Evolutionary conservation across 805 yeast genomes (phyloP), one percentile per base, ranked within the genome.

Genomic region (Sugiyamaella qingdaonensis): DNA sequence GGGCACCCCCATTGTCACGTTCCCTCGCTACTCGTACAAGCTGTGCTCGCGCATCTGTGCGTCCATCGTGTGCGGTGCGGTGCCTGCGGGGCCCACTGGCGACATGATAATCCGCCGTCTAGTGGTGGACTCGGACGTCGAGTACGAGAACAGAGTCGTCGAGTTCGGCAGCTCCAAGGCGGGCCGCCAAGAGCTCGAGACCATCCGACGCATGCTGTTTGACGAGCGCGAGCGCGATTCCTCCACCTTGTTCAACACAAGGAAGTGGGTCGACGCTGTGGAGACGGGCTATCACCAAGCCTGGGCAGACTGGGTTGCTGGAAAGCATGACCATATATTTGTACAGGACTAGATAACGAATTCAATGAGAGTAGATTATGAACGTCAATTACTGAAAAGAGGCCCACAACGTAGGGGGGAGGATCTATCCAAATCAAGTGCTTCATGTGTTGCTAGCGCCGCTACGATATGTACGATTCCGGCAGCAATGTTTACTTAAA

Each of bases 1-100:
- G 2, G 66, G 68, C 10, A 63, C 70, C 2, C 71, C 71, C 1
- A 57, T 67, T 8, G 45, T 67, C 19, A 65, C 70, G 2, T 63
- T 51, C 34, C 67, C 71, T 4, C 52, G 66, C 13, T 60, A 67
- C 48, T 45, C 46, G 19, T 58, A 62, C 52, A 67, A 67, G 55
- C 60, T 67, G 56, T 68, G 70, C 42, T 62, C 68, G 16, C 52
- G 70, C 7, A 64, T 67, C 11, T 57, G 67, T 2, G 58, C 71
- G 7, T 65, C 70, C 8, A 59, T 67, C 16, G 53, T 67, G 5
- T 31, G 51, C 7, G 58, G 63, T 1, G 61, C 66, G 2, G 42
- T 55, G 27, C 61, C 58, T 1, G 52, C 45, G 13, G 52, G 46
- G 11, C 46, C 41, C 2, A 31, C 13, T 19, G 58, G 57, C 19